These are phyloP conservation scores for Beauveria sp. DNA, from an alignment of 2,329 filamentous ascomycete genomes.

Conservation along the genomic window DNA sequence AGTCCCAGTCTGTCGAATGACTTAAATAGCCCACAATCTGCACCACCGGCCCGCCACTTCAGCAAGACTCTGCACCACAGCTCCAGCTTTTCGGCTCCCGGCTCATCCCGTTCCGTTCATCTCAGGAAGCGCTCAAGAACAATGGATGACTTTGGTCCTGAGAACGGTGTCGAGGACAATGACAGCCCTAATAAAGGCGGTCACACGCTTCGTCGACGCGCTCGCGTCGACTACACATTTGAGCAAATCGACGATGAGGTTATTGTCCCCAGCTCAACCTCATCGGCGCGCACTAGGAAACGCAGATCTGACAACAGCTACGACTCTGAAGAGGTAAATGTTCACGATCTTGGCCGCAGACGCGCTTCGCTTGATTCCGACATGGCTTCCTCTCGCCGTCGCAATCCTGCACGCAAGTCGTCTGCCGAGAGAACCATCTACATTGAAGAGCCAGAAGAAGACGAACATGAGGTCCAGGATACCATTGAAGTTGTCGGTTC, in stretches of 20 bases:
- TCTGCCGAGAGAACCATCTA: conserved; percentile 26
- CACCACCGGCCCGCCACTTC: conserved; percentile 23
- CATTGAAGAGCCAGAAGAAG: conserved; percentile 25
- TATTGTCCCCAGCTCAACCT: conserved; percentile 26
- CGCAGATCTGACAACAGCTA: conserved; percentile 28
- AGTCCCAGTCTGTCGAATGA: conserved; percentile 27
- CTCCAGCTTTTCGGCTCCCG: conserved; percentile 31
- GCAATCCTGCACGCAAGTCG: conserved; percentile 32
- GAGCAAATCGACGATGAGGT: conserved; percentile 45
- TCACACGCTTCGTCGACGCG: conserved; percentile 49
- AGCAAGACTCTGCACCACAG: conserved; percentile 29
- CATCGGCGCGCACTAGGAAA: conserved; percentile 28
- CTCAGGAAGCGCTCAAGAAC: conserved; percentile 37
- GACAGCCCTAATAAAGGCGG: conserved; percentile 48
- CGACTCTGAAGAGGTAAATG: conserved; percentile 26
- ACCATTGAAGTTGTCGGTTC: conserved; percentile 7
- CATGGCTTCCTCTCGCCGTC: conserved; percentile 29
- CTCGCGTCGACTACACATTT: conserved; percentile 50
- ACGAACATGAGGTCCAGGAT: conserved; percentile 11
- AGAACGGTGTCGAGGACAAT: conserved; percentile 35
- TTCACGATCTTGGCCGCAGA: conserved; percentile 26
- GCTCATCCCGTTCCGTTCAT: conserved; percentile 21
- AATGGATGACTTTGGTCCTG: conserved; percentile 28
- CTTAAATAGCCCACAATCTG: conserved; percentile 25
- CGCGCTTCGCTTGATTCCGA: conserved; percentile 29